Base-by-base conservation (phyloP, 352 stramenopile species). In the Phytopythium litorale region DNA sequence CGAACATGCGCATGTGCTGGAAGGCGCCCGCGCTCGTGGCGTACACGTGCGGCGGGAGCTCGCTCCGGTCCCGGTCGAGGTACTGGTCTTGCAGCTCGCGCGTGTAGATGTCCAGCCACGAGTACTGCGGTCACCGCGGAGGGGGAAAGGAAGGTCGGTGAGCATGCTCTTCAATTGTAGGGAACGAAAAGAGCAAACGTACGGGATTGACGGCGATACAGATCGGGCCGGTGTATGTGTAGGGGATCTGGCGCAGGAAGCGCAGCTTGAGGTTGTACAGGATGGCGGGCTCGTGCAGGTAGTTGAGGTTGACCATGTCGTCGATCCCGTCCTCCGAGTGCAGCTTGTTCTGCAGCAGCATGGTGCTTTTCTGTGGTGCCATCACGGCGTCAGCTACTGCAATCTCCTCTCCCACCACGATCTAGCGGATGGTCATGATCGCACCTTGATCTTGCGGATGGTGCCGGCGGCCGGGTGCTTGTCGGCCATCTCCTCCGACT, bases 171-270 rank as follows among this genome's bases (percentile, higher is more conserved):
- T 16, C 12, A 7, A 40, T 40, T 16, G 8, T 15, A 15, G 35
- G 35, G 35, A 40, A 40, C 12, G 35, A 0, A 5, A 2, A 40
- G 35, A 6, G 7, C 9, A 15, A 40, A 89, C 86, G 68, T 92
- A 95, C 86, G 40, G 96, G 97, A 72, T 99, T 99, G 35, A 99
- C 92, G 25, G 97, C 96, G 63, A 99, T 98, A 67, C 98, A 95
- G 76, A 99, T 98, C 25, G 98, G 88, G 45, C 96, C 96, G 21
- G 97, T 98, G 70, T 97, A 97, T 50, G 96, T 99, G 81, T 99
- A 99, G 0, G 96, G 96, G 65, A 96, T 87, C 56, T 90, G 76
- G 56, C 75, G 73, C 65, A 95, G 76, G 71, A 96, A 97, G 53
- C 91, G 83, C 56, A 85, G 72, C 69, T 94, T 89, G 40, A 98